Conservation (phyloP, 306 rosid species). For the Corylus heterophylla region DNA sequence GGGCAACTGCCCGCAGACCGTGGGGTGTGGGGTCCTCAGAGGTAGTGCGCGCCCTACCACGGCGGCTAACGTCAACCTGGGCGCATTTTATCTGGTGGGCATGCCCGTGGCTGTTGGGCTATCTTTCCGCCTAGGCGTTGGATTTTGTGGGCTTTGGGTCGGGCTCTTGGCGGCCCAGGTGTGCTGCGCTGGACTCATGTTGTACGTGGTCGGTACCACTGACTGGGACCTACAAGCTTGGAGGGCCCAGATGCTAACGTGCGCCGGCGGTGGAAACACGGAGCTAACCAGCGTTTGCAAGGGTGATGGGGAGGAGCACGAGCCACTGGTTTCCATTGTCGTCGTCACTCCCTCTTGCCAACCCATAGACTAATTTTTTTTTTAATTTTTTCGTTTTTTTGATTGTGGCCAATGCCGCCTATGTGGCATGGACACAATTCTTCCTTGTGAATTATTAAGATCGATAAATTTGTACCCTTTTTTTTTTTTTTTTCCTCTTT, state of each 20-base stretch:
- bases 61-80: conserved; percentile 77
- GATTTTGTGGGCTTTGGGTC: conserved; percentile 89
- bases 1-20: conserved; percentile 96
- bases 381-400: too few relatives aligned
- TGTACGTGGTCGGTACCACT: conserved; percentile 73
- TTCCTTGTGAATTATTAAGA: conserved; percentile 4
- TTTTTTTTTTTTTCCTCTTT: neutral
- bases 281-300: conserved; percentile 14
- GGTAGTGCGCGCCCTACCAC: conserved; percentile 84
- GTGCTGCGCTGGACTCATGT: conserved; percentile 82
- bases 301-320: conserved; percentile 24
- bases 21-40: conserved; percentile 78
- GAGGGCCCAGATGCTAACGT: conserved; percentile 56
- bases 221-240: conserved; percentile 75
- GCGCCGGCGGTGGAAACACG: conserved; percentile 27
- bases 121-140: conserved; percentile 52
- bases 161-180: conserved; percentile 85
- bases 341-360: conserved; percentile 27
- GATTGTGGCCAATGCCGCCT: neutral
- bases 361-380: neutral
- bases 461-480: neutral
- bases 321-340: conserved; percentile 33
- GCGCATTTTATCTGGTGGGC: conserved; percentile 87
- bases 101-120: conserved; percentile 92
- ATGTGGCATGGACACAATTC: neutral